Evolutionary conservation across 2,329 filamentous ascomycete species (phyloP), one percentile per base, ranked within the genome.

Genomic region (Colletotrichum chrysophilum): DNA sequence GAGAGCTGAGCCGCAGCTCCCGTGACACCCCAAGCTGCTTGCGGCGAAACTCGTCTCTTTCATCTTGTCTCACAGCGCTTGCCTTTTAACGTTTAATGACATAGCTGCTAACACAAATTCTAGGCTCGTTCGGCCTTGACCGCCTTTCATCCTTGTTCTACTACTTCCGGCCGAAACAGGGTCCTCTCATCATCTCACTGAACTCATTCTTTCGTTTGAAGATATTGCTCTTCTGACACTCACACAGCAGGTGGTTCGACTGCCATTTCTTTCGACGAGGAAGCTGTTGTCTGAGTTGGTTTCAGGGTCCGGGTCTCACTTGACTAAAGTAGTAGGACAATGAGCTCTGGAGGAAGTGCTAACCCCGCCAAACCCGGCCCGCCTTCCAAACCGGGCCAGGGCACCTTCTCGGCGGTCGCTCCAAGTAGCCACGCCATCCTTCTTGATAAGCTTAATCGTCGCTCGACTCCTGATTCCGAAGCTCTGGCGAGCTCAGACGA

Each of bases 401-500:
- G 85, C 74, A 83, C 83, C 77, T 84, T 87, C 81, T 80, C 88
- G 78, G 79, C 85, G 76, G 84, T 87, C 77, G 84, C 89, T 70
- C 87, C 91, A 26, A 91, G 85, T 79, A 93, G 88, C 80, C 92
- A 94, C 75, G 91, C 92, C 52, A 87, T 93, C 52, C 86, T 95
- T 64, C 88, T 95, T 38, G 95, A 96, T 66, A 97, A 96, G 83
- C 89, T 94, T 66, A 94, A 94, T 80, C 90, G 93, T 71, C 92
- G 96, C 80, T 96, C 95, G 9, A 98, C 96, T 2, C 96, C 96
- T 26, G 97, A 98, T 82, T 98, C 96, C 5, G 96, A 98, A 83
- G 96, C 95, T 67, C 88, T 98, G 75, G 96, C 94, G 68, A 98
- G 96, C 79, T 98, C 96, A 14, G 97, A 98, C 84, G 97, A 98